Evolutionary conservation across 345 rosid species (phyloP).

Genomic region (Salix udensis): DNA sequence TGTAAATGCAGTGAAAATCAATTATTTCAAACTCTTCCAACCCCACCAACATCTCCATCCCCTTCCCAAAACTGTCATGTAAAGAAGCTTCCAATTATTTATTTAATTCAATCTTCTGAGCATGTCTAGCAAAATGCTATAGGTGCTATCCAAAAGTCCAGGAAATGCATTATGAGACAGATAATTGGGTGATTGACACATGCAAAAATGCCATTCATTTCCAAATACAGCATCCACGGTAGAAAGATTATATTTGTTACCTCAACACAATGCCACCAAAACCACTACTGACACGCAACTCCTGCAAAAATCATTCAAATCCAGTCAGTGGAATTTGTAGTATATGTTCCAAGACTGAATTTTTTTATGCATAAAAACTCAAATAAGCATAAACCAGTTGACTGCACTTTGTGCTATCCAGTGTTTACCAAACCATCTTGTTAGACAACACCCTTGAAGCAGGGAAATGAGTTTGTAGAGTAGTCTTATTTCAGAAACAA

Average conservation of each 20-base stretch:
- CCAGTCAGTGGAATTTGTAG: background rate
- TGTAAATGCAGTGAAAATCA: background rate
- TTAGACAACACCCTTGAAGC: background rate
- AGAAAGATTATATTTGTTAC: slow-evolving; percentile 27
- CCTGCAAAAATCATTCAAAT: slow-evolving; percentile 49
- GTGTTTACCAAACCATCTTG: background rate
- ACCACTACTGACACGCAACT: slow-evolving; percentile 67
- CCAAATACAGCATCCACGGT: background rate
- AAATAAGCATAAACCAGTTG: background rate
- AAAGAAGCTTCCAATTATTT: background rate
- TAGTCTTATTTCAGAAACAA: no score
- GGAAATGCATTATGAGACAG: background rate
- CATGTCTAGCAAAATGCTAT: background rate
- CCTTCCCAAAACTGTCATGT: background rate
- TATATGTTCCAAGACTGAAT: background rate
- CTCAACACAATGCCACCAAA: slow-evolving; percentile 90
- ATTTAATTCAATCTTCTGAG: background rate
- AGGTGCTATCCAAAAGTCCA: background rate
- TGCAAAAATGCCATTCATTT: background rate
- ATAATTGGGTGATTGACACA: background rate
- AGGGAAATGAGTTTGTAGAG: no score
- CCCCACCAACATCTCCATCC: background rate
- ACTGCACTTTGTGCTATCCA: background rate
- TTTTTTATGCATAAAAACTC: background rate
- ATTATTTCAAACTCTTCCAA: background rate